Evolutionary conservation across 2,329 filamentous ascomycete genomes (phyloP).

Genomic region (Biscogniauxia marginata): DNA sequence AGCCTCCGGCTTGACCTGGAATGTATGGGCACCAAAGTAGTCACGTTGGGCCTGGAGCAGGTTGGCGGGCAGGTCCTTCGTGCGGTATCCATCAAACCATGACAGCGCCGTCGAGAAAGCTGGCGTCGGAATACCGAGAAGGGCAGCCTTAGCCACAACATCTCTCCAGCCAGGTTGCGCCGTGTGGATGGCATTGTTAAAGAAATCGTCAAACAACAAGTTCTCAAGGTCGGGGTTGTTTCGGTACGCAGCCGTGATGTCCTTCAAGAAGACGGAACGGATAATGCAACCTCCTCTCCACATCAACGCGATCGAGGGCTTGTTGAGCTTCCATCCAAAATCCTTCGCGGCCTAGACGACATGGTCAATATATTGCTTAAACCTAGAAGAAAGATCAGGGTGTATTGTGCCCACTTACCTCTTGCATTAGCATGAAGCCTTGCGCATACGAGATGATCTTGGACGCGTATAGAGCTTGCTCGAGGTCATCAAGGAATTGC

Average conservation of each 20-base stretch:
- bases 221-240: conserved; percentile 94
- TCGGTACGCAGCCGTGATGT: conserved; percentile 97
- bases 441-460: conserved; percentile 99
- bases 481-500: conserved; percentile 92
- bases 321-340: conserved; percentile 98
- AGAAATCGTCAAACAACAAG: conserved; percentile 98
- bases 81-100: conserved; percentile 99
- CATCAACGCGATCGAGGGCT: conserved; percentile 99
- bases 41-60: conserved; percentile 98
- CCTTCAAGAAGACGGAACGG: conserved; percentile 99
- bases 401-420: conserved; percentile 57
- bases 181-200: conserved; percentile 98
- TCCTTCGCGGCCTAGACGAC: conserved; percentile 78
- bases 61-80: conserved; percentile 96
- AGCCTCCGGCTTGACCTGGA: conserved; percentile 79
- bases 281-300: conserved; percentile 99
- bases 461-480: conserved; percentile 97
- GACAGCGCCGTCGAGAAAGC: conserved; percentile 95
- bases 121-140: conserved; percentile 93
- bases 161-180: conserved; percentile 92
- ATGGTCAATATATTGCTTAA: conserved; percentile 5
- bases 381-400: conserved; percentile 22
- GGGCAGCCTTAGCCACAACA: conserved; percentile 85
- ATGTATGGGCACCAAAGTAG: conserved; percentile 97
- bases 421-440: conserved; percentile 99